Conservation (phyloP, 225 moss, liverwort and hornwort species). For the Bryum argenteum region DNA sequence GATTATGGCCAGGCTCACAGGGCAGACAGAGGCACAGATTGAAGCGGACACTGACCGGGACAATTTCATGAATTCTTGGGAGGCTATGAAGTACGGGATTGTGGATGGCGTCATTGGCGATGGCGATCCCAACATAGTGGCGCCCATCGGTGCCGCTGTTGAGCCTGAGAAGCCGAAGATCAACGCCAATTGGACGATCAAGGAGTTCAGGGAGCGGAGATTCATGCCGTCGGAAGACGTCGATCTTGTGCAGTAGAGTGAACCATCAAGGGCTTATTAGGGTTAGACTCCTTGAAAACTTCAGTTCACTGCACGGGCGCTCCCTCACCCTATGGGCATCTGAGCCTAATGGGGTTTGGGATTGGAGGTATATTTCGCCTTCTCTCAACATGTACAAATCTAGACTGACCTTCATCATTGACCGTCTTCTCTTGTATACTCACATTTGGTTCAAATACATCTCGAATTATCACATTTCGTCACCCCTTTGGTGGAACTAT, state of each 20-base stretch:
- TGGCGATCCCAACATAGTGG: constrained; percentile 84
- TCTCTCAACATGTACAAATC: constrained; percentile 41
- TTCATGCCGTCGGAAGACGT: constrained; percentile 75
- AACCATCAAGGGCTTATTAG: constrained; percentile 26
- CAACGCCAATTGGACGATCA: constrained; percentile 86
- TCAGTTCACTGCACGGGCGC: too few species aligned
- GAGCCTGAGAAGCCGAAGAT: constrained; percentile 82
- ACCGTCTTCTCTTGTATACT: constrained; percentile 33
- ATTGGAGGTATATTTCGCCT: constrained; percentile 30
- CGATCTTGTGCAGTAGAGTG: constrained; percentile 37
- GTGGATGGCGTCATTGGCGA: constrained; percentile 90
- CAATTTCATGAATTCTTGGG: constrained; percentile 92
- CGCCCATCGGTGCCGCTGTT: constrained; percentile 71
- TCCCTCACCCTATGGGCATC: constrained; percentile 41
- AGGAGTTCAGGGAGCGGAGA: constrained; percentile 82
- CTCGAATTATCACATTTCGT: constrained; percentile 1
- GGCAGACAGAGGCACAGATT: constrained; percentile 80
- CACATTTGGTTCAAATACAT: constrained; percentile 33
- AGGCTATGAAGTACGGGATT: constrained; percentile 86
- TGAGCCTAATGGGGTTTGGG: constrained; percentile 39
- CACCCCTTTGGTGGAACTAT: neutral
- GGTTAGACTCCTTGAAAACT: too few species aligned
- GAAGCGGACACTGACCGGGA: constrained; percentile 91
- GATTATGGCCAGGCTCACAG: constrained; percentile 93
- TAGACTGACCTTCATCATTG: constrained; percentile 28